Conservation (phyloP, 148 eudicot genomes). For the Rhododendron simsii region DNA sequence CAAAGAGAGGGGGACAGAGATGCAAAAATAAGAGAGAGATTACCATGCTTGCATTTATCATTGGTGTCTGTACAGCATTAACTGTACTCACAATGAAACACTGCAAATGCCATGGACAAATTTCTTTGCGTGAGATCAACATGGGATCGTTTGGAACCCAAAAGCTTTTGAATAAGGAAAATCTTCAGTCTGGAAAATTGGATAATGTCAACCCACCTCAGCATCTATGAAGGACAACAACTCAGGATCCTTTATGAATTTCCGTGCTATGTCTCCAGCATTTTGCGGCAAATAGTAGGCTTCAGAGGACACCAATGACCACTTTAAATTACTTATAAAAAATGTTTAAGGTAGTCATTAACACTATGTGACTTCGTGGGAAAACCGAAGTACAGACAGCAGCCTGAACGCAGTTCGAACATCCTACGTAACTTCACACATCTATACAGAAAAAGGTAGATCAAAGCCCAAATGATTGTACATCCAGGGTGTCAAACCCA, state of each 20-base stretch:
- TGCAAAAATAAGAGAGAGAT: slow-evolving; percentile 21
- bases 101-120: slow-evolving; percentile 37
- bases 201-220: slow-evolving; percentile 49
- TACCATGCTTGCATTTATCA: slow-evolving; percentile 99
- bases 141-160: neutral
- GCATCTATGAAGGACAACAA: slow-evolving; percentile 92
- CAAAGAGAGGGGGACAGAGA: neutral
- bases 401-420: neutral
- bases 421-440: neutral
- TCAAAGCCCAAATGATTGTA: neutral
- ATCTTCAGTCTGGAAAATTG: slow-evolving; percentile 1
- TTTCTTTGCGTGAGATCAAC: slow-evolving; percentile 12
- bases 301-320: slow-evolving; percentile 33
- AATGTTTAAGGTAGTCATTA: neutral
- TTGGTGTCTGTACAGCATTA: slow-evolving; percentile 87
- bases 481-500: neutral
- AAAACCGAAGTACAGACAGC: neutral
- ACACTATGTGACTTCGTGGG: neutral
- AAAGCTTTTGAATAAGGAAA: slow-evolving; percentile 9
- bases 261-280: slow-evolving; percentile 94
- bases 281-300: slow-evolving; percentile 97
- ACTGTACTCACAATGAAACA: slow-evolving; percentile 99
- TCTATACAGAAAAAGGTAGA: neutral
- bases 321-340: slow-evolving; percentile 4
- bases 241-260: slow-evolving; percentile 74